Conservation (phyloP, 495 filamentous ascomycete genomes). For the Corynascus novoguineensis region DNA sequence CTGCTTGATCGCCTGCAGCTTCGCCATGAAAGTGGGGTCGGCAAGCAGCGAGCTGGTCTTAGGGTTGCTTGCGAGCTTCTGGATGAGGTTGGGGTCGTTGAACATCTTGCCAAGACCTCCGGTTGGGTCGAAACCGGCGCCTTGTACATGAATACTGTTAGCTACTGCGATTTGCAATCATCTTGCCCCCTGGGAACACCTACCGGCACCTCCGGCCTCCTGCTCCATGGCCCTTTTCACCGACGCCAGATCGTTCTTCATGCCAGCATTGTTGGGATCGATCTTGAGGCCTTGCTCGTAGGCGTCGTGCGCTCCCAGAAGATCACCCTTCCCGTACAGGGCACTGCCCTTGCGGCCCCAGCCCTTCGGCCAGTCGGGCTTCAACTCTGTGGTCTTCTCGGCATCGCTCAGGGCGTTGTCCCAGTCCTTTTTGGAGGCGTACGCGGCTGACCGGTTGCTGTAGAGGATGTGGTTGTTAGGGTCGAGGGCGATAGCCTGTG, state of each 20-base stretch:
- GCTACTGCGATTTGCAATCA: not conserved
- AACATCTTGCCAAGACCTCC: conserved; percentile 85
- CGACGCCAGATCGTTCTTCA: conserved; percentile 76
- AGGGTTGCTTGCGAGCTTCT: conserved; percentile 88
- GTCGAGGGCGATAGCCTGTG: conserved; percentile 85
- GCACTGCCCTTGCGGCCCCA: conserved; percentile 90
- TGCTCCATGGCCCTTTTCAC: conserved; percentile 89
- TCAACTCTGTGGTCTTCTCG: conserved; percentile 84
- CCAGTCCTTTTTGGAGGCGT: conserved; percentile 84
- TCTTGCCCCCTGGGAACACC: not conserved
- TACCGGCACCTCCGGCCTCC: conserved; percentile 60
- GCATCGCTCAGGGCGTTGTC: conserved; percentile 81
- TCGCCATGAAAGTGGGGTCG: conserved; percentile 83
- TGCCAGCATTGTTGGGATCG: conserved; percentile 86
- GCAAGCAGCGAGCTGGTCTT: conserved; percentile 84
- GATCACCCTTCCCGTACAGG: conserved; percentile 77
- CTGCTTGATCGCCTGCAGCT: conserved; percentile 70
- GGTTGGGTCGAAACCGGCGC: conserved; percentile 54
- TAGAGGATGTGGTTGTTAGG: conserved; percentile 90
- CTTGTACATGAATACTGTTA: conserved; percentile 17
- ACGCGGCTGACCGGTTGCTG: conserved; percentile 96
- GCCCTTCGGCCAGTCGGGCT: conserved; percentile 97
- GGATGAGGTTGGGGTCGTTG: conserved; percentile 79
- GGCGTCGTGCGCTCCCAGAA: conserved; percentile 77
- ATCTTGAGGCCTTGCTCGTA: conserved; percentile 89